These are phyloP conservation scores for Ophiostoma montium DNA, from an alignment of 2,329 filamentous ascomycete genomes.

Conservation along the genomic window DNA sequence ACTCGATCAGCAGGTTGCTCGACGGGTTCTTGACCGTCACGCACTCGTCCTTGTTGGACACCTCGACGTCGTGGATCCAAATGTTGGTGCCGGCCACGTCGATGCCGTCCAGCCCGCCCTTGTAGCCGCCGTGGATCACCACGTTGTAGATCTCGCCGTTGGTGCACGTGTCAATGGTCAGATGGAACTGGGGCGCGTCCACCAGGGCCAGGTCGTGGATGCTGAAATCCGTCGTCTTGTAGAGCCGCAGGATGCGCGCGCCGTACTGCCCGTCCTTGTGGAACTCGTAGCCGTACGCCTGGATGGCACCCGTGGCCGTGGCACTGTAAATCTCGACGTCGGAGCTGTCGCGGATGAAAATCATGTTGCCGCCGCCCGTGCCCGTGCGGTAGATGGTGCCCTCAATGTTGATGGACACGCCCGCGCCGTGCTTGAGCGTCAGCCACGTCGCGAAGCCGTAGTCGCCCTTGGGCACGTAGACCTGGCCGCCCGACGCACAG, in stretches of 20 bases:
- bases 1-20: slow-evolving; percentile 41
- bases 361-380: slow-evolving; percentile 14
- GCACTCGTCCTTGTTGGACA: slow-evolving; percentile 48
- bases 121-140: slow-evolving; percentile 34
- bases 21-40: slow-evolving; percentile 27
- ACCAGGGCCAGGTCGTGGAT: slow-evolving; percentile 34
- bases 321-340: slow-evolving; percentile 34
- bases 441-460: background rate
- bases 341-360: slow-evolving; percentile 16
- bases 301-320: slow-evolving; percentile 31
- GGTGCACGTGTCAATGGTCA: slow-evolving; percentile 20
- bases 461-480: background rate
- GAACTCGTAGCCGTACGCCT: slow-evolving; percentile 33
- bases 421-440: background rate
- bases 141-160: slow-evolving; percentile 41
- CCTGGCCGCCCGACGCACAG: background rate
- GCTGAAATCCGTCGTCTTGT: slow-evolving; percentile 29
- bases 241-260: slow-evolving; percentile 30
- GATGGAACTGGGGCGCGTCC: slow-evolving; percentile 21
- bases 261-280: slow-evolving; percentile 24
- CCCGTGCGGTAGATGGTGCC: slow-evolving; percentile 2
- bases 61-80: slow-evolving; percentile 44
- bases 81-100: slow-evolving; percentile 40
- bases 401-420: slow-evolving; percentile 1
- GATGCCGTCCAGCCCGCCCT: slow-evolving; percentile 40